phyloP scores from a whole-genome alignment of 192 early-diverging fungal genomes.

The Dimargaris verticillata region DNA sequence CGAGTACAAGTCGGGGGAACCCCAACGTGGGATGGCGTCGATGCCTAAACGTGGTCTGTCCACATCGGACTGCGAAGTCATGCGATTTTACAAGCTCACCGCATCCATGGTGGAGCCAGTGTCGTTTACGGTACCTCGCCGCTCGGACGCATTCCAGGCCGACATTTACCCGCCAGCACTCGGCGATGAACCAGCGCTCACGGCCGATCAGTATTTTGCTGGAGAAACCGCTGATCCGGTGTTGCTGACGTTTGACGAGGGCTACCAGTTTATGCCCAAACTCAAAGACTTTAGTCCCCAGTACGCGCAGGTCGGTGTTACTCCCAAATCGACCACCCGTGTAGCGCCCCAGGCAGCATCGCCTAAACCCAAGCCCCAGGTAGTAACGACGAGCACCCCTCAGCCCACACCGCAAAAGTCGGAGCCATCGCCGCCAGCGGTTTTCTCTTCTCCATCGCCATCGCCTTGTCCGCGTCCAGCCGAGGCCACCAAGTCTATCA shows the following conservation, averaged over 20 bases:
- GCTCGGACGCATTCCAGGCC: constrained; percentile 90
- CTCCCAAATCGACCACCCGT: background rate
- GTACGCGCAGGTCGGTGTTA: constrained; percentile 11
- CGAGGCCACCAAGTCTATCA: background rate
- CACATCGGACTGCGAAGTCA: constrained; percentile 78
- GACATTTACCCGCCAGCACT: constrained; percentile 84
- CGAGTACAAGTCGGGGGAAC: constrained; percentile 77
- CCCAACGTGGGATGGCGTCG: constrained; percentile 84
- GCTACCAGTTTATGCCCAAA: constrained; percentile 19
- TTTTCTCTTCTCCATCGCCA: constrained; percentile 5
- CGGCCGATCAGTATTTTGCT: constrained; percentile 82
- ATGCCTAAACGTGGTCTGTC: constrained; percentile 86
- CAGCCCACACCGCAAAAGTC: background rate
- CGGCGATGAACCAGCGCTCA: constrained; percentile 64
- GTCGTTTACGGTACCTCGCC: constrained; percentile 86
- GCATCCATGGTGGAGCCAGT: constrained; percentile 79
- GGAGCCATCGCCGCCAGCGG: constrained; percentile 1
- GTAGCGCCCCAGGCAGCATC: constrained; percentile 3
- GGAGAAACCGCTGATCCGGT: constrained; percentile 74
- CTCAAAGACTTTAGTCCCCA: constrained; percentile 19
- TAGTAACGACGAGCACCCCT: background rate
- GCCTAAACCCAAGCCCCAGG: background rate
- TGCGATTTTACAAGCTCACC: constrained; percentile 85
- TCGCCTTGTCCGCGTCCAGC: background rate
- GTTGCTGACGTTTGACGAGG: constrained; percentile 18